A percentile compares a stretch with the other conserved stretches of the same genome.
Conservation (phyloP, 768 basidiomycete species). For the Rickenella mellea region DNA sequence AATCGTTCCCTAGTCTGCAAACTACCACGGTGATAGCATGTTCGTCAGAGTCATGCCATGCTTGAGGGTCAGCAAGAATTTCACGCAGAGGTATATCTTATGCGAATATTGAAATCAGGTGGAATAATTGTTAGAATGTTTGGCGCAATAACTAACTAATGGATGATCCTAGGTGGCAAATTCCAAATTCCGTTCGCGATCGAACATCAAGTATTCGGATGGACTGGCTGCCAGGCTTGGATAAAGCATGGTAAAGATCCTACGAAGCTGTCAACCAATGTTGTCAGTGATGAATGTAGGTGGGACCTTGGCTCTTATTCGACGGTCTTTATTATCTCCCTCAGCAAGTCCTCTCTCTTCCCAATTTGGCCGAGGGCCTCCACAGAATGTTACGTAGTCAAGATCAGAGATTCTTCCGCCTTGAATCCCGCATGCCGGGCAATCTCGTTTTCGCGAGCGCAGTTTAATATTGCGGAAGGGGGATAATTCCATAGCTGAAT, state of each 20-base stretch:
- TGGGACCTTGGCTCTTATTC: constrained; percentile 34
- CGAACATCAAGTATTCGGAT: constrained; percentile 68
- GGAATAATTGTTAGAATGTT: not conserved
- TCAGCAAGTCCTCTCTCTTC: constrained; percentile 37
- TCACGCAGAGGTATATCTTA: constrained; percentile 67
- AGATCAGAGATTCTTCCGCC: constrained; percentile 40
- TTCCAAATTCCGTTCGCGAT: constrained; percentile 70
- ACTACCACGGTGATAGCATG: constrained; percentile 44
- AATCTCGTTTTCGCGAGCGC: constrained; percentile 59
- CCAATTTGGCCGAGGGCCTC: constrained; percentile 63
- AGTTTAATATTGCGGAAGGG: constrained; percentile 81
- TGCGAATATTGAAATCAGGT: constrained; percentile 4
- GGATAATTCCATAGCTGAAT: constrained; percentile 57
- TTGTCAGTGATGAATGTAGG: not conserved
- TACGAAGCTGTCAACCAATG: not conserved
- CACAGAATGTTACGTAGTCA: constrained; percentile 86
- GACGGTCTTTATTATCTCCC: constrained; percentile 24
- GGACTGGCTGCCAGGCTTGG: constrained; percentile 24
- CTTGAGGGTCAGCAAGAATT: constrained; percentile 52
- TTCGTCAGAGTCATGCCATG: constrained; percentile 22
- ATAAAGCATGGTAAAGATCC: constrained; percentile 3
- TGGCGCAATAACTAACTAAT: constrained; percentile 40
- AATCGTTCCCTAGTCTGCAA: constrained; percentile 90
- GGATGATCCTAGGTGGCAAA: constrained; percentile 71
- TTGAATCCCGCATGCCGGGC: constrained; percentile 64